Evolutionary conservation across 345 rosid species (phyloP).

Genomic region (Punica granatum): DNA sequence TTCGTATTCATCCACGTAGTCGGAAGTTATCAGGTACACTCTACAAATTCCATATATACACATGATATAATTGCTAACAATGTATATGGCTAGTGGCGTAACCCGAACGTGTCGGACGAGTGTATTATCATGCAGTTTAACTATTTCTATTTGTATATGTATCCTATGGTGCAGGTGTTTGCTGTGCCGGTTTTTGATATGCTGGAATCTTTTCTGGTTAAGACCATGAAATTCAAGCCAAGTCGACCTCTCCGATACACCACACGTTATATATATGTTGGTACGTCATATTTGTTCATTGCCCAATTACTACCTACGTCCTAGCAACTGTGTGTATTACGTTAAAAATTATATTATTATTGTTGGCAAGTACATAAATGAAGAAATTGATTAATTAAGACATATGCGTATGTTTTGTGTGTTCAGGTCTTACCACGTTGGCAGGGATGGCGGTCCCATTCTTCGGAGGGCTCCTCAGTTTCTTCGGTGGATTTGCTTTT

Average conservation of each 20-base stretch:
- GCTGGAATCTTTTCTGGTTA: constrained; percentile 43
- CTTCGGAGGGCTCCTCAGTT: constrained; percentile 67
- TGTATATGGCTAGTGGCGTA: no score
- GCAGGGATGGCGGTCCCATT: constrained; percentile 51
- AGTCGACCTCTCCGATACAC: constrained; percentile 39
- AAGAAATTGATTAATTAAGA: no score
- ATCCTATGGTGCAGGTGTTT: constrained; percentile 46
- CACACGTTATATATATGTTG: constrained; percentile 41
- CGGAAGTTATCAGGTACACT: constrained; percentile 62
- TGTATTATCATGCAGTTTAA: no score
- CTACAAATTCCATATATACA: not conserved
- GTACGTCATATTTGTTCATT: constrained; percentile 37
- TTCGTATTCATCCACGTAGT: constrained; percentile 63
- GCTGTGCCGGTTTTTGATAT: constrained; percentile 68
- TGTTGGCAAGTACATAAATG: no score
- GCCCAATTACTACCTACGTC: no score
- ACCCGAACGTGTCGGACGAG: no score
- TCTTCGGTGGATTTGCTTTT: constrained; percentile 81
- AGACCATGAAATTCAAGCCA: constrained; percentile 42
- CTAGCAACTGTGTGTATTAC: no score
- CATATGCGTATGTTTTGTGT: no score
- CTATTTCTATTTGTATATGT: no score
- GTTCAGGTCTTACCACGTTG: constrained; percentile 49
- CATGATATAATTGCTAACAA: no score
- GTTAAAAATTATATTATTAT: no score